Evolutionary conservation across 441 rosid species (phyloP).

Genomic region (Populus tomentosa): DNA sequence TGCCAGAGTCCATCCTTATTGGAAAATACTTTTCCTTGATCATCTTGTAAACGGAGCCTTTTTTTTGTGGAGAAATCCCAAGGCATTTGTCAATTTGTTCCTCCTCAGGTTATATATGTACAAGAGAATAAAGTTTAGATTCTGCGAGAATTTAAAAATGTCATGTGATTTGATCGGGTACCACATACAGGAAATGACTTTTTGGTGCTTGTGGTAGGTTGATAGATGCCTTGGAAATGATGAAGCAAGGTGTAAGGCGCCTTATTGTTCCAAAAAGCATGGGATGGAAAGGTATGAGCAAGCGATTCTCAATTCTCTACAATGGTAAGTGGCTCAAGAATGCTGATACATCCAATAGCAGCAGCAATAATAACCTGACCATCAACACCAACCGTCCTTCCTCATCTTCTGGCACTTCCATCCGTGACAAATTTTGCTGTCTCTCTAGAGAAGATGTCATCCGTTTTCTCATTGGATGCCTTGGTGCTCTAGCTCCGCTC

Average conservation of each 20-base stretch:
- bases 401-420: constrained; percentile 45
- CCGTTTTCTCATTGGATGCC: constrained; percentile 90
- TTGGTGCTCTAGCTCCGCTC: constrained; percentile 91
- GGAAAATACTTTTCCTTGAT: neutral
- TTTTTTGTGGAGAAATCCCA: neutral
- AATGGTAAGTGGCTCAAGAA: constrained; percentile 94
- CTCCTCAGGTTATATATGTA: neutral
- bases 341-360: constrained; percentile 43
- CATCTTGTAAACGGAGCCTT: neutral
- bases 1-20: neutral
- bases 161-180: neutral
- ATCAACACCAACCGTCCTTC: constrained; percentile 44
- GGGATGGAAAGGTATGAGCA: constrained; percentile 93
- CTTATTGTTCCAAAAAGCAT: constrained; percentile 72
- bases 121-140: neutral
- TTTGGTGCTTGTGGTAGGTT: constrained; percentile 40
- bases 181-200: neutral
- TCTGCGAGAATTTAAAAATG: neutral
- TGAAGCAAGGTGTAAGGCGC: constrained; percentile 90
- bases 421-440: constrained; percentile 74
- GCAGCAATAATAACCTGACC: constrained; percentile 29
- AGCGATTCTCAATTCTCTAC: constrained; percentile 79
- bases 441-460: constrained; percentile 91
- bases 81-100: neutral
- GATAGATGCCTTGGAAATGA: constrained; percentile 95